Base-by-base conservation (phyloP, 2,329 filamentous ascomycete species). In the Aureobasidium sp. region DNA sequence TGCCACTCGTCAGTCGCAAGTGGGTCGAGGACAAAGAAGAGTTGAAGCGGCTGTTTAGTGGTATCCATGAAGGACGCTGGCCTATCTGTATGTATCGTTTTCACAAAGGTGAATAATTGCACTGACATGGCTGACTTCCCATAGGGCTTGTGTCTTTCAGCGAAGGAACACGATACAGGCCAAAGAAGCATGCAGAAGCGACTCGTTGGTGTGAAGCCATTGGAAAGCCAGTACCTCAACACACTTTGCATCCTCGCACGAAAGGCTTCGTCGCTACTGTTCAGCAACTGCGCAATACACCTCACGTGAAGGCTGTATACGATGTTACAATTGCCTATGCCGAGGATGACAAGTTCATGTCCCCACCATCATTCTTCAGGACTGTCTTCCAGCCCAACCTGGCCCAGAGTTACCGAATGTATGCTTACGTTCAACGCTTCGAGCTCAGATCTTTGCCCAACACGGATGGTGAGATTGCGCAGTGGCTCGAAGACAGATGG, bases 141-240 rank as follows among this genome's bases (percentile, higher is more conserved):
- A 7, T 66, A 86, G 83, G 83, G 85, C 80, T 87, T 66, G 80
- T 87, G 66, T 83, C 82, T 67, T 87, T 84, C 76, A 84, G 82
- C 68, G 84, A 87, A 74, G 81, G 80, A n/a, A 86, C 83, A 9
- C 78, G 84, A 64, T 86, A 79, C 70, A 85, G 82, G 2, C 74
- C 74, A 0, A 68, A 74, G 61, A 86, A 85, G 70, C 79, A 82
- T 66, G 72, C 65, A 26, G 76, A 80, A 65, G 79, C 82, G 1
- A 75, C 75, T 62, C 68, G 70, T 7, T 86, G 81, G 79, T 86
- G 83, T 72, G 75, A 76, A 61, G 73, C 75, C 64, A 78, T 80
- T 66, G 69, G 75, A 64, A 78, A 78, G 51, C 77, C 79, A 2
- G 76, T 84, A 64, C 83, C 82, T 7, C 76, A 77, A 70, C 81